These are phyloP conservation scores for Lichtheimia ornata DNA, from an alignment of 371 early-diverging fungal genomes.

Conservation along the genomic window DNA sequence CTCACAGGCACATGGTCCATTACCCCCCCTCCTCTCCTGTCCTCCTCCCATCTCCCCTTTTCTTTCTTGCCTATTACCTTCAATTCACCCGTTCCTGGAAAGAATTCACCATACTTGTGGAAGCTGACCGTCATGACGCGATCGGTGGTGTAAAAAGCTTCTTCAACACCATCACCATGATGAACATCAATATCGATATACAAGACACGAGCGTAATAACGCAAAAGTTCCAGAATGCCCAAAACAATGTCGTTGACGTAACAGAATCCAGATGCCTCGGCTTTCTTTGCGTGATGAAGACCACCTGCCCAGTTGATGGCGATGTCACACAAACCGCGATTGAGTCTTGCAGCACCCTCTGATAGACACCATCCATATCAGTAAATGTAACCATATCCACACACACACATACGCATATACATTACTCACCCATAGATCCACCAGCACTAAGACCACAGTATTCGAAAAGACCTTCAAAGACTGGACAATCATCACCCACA, in stretches of 20 bases:
- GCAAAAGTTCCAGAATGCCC: slow-evolving; percentile 84
- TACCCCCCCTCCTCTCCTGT: neutral
- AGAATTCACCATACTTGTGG: slow-evolving; percentile 94
- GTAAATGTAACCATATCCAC: neutral
- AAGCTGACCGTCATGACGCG: slow-evolving; percentile 93
- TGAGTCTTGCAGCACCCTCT: slow-evolving; percentile 84
- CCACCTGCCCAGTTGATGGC: slow-evolving; percentile 97
- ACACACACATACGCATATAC: neutral
- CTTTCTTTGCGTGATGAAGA: slow-evolving; percentile 94
- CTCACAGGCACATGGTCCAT: neutral
- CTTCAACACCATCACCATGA: slow-evolving; percentile 97
- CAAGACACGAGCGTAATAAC: slow-evolving; percentile 84
- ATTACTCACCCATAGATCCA: slow-evolving; percentile 76
- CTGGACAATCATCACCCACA: slow-evolving; percentile 86
- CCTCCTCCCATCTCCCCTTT: neutral
- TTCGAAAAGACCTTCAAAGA: slow-evolving; percentile 91
- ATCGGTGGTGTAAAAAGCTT: slow-evolving; percentile 92
- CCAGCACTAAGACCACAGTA: slow-evolving; percentile 88
- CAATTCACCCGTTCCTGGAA: slow-evolving; percentile 94
- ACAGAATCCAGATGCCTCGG: slow-evolving; percentile 94
- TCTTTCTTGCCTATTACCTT: slow-evolving; percentile 38
- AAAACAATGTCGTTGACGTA: slow-evolving; percentile 96
- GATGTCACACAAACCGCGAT: slow-evolving; percentile 82
- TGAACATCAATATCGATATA: slow-evolving; percentile 97
- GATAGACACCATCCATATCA: slow-evolving; percentile 10